Percentiles rank a stretch among this genome's conserved stretches.
phyloP scores from a whole-genome alignment of 768 basidiomycete genomes.

The Leccinum variicolor region DNA sequence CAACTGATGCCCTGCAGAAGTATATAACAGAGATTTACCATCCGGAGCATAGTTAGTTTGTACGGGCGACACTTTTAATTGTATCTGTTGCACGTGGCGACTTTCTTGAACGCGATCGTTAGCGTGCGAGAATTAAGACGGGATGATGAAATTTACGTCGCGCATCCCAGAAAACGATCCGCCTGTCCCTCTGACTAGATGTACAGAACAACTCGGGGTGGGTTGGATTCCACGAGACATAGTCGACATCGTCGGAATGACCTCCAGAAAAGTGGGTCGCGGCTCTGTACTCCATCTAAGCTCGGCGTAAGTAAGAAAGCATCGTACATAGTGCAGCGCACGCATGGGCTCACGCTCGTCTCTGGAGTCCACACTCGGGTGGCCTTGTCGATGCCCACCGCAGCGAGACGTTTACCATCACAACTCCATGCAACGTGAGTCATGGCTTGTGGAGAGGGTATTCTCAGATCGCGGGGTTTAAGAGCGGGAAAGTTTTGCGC shows the following conservation, averaged over 20 bases:
- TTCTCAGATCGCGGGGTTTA: conserved; percentile 70
- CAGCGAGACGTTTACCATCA: conserved; percentile 76
- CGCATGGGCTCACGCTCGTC: conserved; percentile 56
- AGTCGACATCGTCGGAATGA: conserved; percentile 77
- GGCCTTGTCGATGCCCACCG: conserved; percentile 79
- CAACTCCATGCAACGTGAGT: conserved; percentile 83
- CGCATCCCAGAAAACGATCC: conserved; percentile 82
- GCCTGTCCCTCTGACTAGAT: conserved; percentile 70
- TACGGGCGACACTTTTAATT: conserved; percentile 57
- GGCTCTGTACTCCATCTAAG: conserved; percentile 67
- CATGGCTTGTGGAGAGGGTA: conserved; percentile 60
- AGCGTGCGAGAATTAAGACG: neutral
- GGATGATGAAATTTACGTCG: conserved; percentile 50
- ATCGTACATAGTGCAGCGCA: neutral
- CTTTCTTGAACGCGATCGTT: conserved; percentile 49
- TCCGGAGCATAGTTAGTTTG: conserved; percentile 73
- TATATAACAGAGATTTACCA: conserved; percentile 61
- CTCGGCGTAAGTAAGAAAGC: neutral
- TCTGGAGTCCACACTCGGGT: conserved; percentile 77
- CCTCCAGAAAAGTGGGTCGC: conserved; percentile 66
- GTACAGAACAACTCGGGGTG: conserved; percentile 83
- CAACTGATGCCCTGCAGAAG: conserved; percentile 56
- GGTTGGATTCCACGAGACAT: conserved; percentile 81
- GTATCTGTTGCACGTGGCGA: conserved; percentile 58
- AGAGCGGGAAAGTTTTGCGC: conserved; percentile 78